Evolutionary conservation across 352 stramenopile species (phyloP), one percentile per base, ranked within the genome.

Genomic region (Pythium folliculosum): DNA sequence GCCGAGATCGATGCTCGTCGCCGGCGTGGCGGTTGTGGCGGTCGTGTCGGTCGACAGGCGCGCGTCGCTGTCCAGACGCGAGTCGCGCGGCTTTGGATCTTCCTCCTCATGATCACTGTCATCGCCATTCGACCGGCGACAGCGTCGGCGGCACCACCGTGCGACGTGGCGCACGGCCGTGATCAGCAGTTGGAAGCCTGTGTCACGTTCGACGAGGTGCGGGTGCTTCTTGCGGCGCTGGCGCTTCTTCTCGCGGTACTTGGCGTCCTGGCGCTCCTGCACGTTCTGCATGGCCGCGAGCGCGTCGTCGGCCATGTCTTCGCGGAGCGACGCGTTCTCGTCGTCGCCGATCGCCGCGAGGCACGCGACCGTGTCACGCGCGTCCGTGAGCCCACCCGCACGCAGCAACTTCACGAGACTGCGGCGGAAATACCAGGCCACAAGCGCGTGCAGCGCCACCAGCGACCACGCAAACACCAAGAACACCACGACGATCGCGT

Each of bases 351-450:
- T 63, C 17, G 45, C 55, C 22, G 57, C 49, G 6, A 81, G 61
- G 23, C 71, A 77, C 35, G 53, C 57, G 23, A 74, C 67, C 47
- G 22, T 35, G 17, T 67, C 48, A 1, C 37, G 9, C 2, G 7
- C 19, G 8, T 53, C 43, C 23, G 23, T 43, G 56, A 75, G 76
- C 3, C 77, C 77, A 0, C 66, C 80, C 17, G 69, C 69, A 5
- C 67, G 47, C 19, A 81, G 58, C 1, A 86, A 40, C 14, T 80
- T 55, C 52, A 55, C 40, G 0, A 81, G 44, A 16, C 67, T 75
- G 10, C 49, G 72, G 4, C 61, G 65, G 37, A 90, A 81, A 65
- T 86, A 90, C 14, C 76, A 5, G 10, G 73, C 14, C 21, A 84
- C 77, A 0, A 65, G 9, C 9, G 78, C 37, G 59, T 89, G 77